A percentile compares a stretch with the other conserved stretches of the same genome.
Evolutionary conservation across 768 basidiomycete genomes (phyloP).

Genomic region (Calvatia gigantea): DNA sequence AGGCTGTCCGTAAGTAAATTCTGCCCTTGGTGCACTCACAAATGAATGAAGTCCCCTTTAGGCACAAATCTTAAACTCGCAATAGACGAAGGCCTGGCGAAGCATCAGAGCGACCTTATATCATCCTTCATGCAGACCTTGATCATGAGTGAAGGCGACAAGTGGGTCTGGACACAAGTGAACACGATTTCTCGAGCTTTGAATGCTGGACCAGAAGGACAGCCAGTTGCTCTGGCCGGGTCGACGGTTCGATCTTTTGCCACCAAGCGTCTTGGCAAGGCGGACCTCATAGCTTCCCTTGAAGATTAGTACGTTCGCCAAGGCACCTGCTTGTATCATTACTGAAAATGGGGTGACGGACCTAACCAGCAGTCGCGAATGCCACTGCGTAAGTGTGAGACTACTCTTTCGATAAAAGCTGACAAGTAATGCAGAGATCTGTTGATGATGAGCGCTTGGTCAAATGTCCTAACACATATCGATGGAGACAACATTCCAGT

Average conservation of each 20-base stretch:
- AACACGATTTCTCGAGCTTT: slow-evolving; percentile 68
- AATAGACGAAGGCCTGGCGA: slow-evolving; percentile 83
- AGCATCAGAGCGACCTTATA: slow-evolving; percentile 78
- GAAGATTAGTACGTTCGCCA: slow-evolving; percentile 78
- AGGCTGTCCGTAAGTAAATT: slow-evolving; percentile 63
- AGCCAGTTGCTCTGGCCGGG: slow-evolving; percentile 75
- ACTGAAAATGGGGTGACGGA: slow-evolving; percentile 2
- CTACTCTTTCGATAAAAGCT: neutral
- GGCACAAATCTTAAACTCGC: slow-evolving; percentile 88
- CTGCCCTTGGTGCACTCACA: neutral
- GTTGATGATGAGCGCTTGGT: slow-evolving; percentile 81
- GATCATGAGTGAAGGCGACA: slow-evolving; percentile 94
- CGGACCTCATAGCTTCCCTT: slow-evolving; percentile 71
- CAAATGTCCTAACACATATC: slow-evolving; percentile 53
- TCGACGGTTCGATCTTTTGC: slow-evolving; percentile 82
- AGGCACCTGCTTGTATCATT: neutral
- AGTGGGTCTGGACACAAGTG: slow-evolving; percentile 77
- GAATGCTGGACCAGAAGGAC: slow-evolving; percentile 58
- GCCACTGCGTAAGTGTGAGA: slow-evolving; percentile 53
- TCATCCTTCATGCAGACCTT: slow-evolving; percentile 93
- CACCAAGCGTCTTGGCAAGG: slow-evolving; percentile 79
- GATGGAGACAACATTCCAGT: slow-evolving; percentile 73
- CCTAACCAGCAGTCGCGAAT: slow-evolving; percentile 74
- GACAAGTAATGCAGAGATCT: slow-evolving; percentile 46
- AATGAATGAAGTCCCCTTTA: slow-evolving; percentile 18